Evolutionary conservation across 2,329 filamentous ascomycete genomes (phyloP).

Genomic region (Ceratocystis cubensis): DNA sequence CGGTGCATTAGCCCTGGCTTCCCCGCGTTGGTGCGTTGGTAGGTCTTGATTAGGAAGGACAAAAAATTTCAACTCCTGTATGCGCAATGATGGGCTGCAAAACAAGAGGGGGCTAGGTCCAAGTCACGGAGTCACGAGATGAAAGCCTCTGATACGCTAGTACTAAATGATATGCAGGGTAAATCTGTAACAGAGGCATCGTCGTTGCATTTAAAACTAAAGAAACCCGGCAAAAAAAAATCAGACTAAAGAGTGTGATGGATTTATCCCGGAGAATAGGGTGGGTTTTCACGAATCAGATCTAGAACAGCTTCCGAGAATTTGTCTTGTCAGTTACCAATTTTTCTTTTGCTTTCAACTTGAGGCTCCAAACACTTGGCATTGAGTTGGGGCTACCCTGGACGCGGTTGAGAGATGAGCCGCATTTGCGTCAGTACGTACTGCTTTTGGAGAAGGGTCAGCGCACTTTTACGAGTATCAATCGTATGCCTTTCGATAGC

Average conservation of each 20-base stretch:
- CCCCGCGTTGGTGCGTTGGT: slow-evolving; percentile 13
- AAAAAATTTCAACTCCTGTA: no score
- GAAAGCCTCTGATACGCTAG: background rate
- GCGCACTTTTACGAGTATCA: background rate
- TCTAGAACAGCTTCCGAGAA: background rate
- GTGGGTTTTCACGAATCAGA: background rate
- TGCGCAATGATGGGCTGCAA: no score
- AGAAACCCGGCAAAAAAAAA: no score
- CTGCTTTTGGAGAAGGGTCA: background rate
- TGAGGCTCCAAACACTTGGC: slow-evolving; percentile 8
- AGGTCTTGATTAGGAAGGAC: no score
- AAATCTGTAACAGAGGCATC: no score
- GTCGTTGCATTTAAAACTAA: no score
- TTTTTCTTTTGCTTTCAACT: background rate
- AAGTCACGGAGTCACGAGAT: background rate
- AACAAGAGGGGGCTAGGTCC: background rate
- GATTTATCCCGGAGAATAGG: background rate
- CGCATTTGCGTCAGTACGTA: background rate
- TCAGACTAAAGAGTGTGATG: no score
- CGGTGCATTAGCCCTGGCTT: slow-evolving; percentile 6
- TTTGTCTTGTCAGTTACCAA: background rate
- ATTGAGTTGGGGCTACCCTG: background rate
- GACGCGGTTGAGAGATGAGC: background rate
- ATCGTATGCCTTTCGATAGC: no score
- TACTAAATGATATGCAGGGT: background rate